These are phyloP conservation scores for Tilletia indica DNA, from an alignment of 1,284 basidiomycete species.

Conservation along the genomic window DNA sequence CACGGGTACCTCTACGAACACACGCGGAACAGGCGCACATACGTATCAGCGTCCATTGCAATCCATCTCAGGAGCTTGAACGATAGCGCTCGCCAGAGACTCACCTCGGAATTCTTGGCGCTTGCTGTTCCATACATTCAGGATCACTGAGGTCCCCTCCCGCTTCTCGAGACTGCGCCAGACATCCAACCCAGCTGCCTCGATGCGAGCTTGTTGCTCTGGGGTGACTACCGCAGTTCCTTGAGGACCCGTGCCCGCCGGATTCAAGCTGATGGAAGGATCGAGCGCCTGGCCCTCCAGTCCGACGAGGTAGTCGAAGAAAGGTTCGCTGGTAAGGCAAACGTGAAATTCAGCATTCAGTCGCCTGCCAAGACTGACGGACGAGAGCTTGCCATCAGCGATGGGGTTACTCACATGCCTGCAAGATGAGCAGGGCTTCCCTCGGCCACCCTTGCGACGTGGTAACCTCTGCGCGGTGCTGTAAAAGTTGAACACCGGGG, in stretches of 20 bases:
- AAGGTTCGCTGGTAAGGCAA: conserved; percentile 66
- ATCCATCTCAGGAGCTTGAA: neutral
- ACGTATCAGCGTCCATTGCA: neutral
- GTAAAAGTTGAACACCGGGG: neutral
- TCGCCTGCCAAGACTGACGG: neutral
- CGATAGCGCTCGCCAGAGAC: conserved; percentile 44
- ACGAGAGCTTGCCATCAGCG: neutral
- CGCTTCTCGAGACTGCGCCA: conserved; percentile 69
- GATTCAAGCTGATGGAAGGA: conserved; percentile 34
- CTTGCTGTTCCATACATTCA: conserved; percentile 90
- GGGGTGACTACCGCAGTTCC: neutral
- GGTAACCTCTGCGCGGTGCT: conserved; percentile 50
- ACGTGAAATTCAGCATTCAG: neutral
- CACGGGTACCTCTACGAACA: conserved; percentile 69
- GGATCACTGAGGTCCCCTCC: conserved; percentile 73
- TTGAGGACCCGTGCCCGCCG: neutral
- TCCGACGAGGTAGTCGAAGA: conserved; percentile 94
- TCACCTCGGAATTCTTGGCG: conserved; percentile 76
- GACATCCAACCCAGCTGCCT: conserved; percentile 34
- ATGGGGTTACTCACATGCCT: conserved; percentile 61
- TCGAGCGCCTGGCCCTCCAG: conserved; percentile 62
- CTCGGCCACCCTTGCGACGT: conserved; percentile 55
- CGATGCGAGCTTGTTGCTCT: conserved; percentile 8
- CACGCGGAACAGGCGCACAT: neutral
- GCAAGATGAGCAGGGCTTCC: conserved; percentile 65